Evolutionary conservation across 352 stramenopile species (phyloP), one percentile per base, ranked within the genome.

Genomic region (Phytophthora multivora): DNA sequence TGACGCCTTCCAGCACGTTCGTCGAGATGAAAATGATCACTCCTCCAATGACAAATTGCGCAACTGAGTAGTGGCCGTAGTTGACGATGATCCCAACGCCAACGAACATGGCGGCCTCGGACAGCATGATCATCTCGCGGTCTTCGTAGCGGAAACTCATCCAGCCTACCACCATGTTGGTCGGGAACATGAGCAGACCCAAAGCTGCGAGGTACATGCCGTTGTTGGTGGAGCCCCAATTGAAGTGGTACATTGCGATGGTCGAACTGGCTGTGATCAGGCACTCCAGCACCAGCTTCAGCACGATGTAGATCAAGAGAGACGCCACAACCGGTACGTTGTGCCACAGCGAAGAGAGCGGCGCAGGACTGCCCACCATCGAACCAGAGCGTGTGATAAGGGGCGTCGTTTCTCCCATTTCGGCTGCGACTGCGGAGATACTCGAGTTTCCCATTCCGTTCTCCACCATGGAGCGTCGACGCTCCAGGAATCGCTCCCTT

Each of bases 1-100:
- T 97, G 26, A 98, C 90, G 19, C 90, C 90, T 71, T 98, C 93
- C 59, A 97, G 86, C 13, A 97, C 88, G 73, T 98, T 98, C 19
- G 88, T 97, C 25, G 88, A 88, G 25, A 97, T 80, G 74, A 98
- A 98, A 59, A 97, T 96, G 59, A 97, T 79, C 48, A 98, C 67
- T 15, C 87, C 86, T 42, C 86, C 90, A 5, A 79, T 53, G 16
- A 98, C 75, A 52, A 97, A 98, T 64, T 97, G 89, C 13, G 73
- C 48, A 18, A 89, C 66, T 15, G 83, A 88, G 74, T 98, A 98
- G 43, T 86, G 51, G 2, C 72, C 72, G 59, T 97, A 98, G 38
- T 77, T 81, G 28, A 98, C 73, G 45, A 98, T 96, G 6, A 89
- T 77, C 19, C 85, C 69, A n/a, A 97, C 84, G 13, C 94, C 93